These are phyloP conservation scores for Bryoerythrophyllum caledonicum DNA, from an alignment of 225 moss, liverwort and hornwort genomes.

Conservation along the genomic window DNA sequence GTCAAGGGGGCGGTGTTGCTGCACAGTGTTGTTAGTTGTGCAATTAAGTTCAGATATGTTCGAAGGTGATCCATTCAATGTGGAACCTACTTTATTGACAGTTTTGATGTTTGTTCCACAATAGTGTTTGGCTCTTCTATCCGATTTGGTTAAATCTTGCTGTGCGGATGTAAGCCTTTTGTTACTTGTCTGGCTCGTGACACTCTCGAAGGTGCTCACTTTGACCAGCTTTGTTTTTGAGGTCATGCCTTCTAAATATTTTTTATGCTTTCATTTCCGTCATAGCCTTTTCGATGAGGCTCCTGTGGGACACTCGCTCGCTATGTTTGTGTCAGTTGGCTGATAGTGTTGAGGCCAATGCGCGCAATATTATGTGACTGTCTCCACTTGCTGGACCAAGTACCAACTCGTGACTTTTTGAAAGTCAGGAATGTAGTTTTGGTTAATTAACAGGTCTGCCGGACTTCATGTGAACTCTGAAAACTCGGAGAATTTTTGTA, in stretches of 20 bases:
- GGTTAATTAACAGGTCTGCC: background rate
- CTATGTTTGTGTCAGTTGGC: background rate
- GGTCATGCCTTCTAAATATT: constrained; percentile 14
- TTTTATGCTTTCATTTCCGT: constrained; percentile 8
- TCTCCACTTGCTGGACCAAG: constrained; percentile 11
- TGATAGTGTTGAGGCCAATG: constrained; percentile 3
- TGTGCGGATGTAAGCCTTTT: constrained; percentile 11
- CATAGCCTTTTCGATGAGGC: background rate
- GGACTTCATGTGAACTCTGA: background rate
- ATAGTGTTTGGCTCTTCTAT: constrained; percentile 18
- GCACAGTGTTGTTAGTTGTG: constrained; percentile 16
- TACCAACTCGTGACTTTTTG: constrained; percentile 17
- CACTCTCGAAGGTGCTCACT: constrained; percentile 22
- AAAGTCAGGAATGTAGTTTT: constrained; percentile 1
- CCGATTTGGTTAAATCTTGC: constrained; percentile 31
- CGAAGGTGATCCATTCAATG: constrained; percentile 15
- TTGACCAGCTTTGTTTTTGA: background rate
- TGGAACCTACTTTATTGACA: constrained; percentile 17
- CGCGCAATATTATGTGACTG: constrained; percentile 1
- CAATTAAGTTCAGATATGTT: constrained; percentile 1
- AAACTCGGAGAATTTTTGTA: constrained; percentile 4
- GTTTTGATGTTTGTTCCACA: background rate
- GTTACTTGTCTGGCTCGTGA: constrained; percentile 12
- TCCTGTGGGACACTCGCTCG: background rate
- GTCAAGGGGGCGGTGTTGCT: constrained; percentile 10